Conservation (phyloP, 257 asterid genomes). For the Asclepias syriaca region DNA sequence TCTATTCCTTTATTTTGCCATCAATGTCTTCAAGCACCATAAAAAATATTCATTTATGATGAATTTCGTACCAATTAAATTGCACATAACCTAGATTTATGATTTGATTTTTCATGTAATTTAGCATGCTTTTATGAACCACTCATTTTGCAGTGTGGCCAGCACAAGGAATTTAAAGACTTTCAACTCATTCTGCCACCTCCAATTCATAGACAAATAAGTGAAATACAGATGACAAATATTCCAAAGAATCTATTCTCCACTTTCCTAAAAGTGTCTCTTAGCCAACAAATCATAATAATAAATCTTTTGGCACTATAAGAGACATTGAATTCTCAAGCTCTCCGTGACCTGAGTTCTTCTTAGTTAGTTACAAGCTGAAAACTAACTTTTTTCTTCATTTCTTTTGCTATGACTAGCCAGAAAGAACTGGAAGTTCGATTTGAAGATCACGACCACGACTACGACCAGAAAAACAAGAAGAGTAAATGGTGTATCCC, state of each 20-base stretch:
- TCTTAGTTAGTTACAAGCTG: not conserved
- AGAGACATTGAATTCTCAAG: slow-evolving; percentile 6
- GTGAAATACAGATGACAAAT: slow-evolving; percentile 23
- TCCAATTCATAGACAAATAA: not conserved
- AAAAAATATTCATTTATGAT: too few relatives aligned
- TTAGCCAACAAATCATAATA: not conserved
- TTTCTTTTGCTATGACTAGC: slow-evolving; percentile 32
- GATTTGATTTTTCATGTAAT: not conserved
- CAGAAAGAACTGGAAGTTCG: slow-evolving; percentile 40
- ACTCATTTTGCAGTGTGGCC: not conserved
- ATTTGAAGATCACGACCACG: slow-evolving; percentile 35
- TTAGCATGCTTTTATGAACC: not conserved
- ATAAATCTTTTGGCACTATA: slow-evolving; percentile 1
- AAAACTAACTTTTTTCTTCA: not conserved
- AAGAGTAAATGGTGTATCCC: slow-evolving; percentile 68
- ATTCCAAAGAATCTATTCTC: slow-evolving; percentile 49
- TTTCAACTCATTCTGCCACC: slow-evolving; percentile 9
- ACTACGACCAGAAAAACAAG: not conserved
- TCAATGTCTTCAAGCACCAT: not conserved
- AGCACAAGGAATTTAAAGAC: slow-evolving; percentile 1
- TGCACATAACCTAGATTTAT: too few relatives aligned
- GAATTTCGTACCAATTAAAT: too few relatives aligned
- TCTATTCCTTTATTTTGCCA: not conserved
- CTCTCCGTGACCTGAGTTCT: slow-evolving; percentile 5
- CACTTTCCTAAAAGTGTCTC: slow-evolving; percentile 10